A percentile compares a stretch with the other conserved stretches of the same genome.
These are phyloP conservation scores for Apiotrichum siamense DNA, from an alignment of 1,284 basidiomycete species.

Conservation along the genomic window DNA sequence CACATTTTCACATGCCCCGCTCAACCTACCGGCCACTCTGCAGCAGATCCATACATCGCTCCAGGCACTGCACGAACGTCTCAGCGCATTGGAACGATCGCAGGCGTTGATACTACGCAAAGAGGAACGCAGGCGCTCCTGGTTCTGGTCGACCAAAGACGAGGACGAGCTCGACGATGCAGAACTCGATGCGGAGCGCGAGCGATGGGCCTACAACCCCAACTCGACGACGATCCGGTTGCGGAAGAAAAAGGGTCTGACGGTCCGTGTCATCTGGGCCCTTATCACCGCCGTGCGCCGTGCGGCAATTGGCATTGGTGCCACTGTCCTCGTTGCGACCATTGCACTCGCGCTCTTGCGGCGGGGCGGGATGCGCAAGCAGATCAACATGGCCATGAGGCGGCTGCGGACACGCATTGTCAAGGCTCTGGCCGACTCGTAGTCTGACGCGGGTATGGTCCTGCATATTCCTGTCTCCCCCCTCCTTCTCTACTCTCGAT, in stretches of 20 bases:
- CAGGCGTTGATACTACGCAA: slow-evolving; percentile 36
- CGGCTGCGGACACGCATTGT: slow-evolving; percentile 9
- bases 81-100: slow-evolving; percentile 63
- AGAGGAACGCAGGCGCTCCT: slow-evolving; percentile 25
- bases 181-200: slow-evolving; percentile 25
- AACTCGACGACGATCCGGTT: slow-evolving; percentile 16
- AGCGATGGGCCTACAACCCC: slow-evolving; percentile 18
- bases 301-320: slow-evolving; percentile 33
- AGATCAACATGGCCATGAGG: not conserved
- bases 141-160: slow-evolving; percentile 30
- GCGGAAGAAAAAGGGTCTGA: slow-evolving; percentile 19
- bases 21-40: slow-evolving; percentile 35
- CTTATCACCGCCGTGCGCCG: slow-evolving; percentile 29
- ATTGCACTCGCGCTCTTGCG: slow-evolving; percentile 26
- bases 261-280: slow-evolving; percentile 30
- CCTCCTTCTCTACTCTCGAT: no score
- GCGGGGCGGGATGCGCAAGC: slow-evolving; percentile 29
- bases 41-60: slow-evolving; percentile 66
- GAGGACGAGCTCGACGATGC: slow-evolving; percentile 35
- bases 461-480: no score
- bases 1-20: slow-evolving; percentile 34
- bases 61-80: slow-evolving; percentile 79
- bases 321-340: slow-evolving; percentile 25
- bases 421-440: not conserved
- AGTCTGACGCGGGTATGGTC: no score